Percentiles rank a stretch among this genome's conserved stretches.
These are phyloP conservation scores for Oemleria cerasiformis DNA, from an alignment of 306 rosid genomes.

Conservation along the genomic window DNA sequence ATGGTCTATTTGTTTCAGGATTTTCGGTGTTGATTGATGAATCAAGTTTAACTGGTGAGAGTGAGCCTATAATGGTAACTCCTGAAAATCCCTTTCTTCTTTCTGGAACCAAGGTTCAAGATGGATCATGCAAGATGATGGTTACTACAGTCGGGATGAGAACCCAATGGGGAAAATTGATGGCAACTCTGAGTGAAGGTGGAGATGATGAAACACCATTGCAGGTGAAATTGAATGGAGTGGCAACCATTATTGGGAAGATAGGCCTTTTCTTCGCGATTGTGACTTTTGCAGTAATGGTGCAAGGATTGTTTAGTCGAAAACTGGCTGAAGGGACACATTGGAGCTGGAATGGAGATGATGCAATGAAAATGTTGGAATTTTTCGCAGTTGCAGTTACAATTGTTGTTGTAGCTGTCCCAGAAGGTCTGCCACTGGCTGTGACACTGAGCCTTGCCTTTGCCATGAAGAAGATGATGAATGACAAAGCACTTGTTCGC, in stretches of 20 bases:
- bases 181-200: slow-evolving; percentile 95
- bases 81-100: slow-evolving; percentile 78
- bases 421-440: slow-evolving; percentile 93
- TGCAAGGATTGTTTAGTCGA: slow-evolving; percentile 62
- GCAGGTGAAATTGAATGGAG: slow-evolving; percentile 95
- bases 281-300: slow-evolving; percentile 79
- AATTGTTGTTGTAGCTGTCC: slow-evolving; percentile 96
- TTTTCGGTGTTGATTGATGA: slow-evolving; percentile 82
- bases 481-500: slow-evolving; percentile 93
- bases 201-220: slow-evolving; percentile 98
- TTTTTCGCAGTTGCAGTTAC: slow-evolving; percentile 90
- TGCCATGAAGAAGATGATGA: slow-evolving; percentile 99
- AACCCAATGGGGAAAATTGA: slow-evolving; percentile 98
- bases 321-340: slow-evolving; percentile 60
- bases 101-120: slow-evolving; percentile 93
- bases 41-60: slow-evolving; percentile 96
- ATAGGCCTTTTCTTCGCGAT: slow-evolving; percentile 84
- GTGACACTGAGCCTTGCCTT: slow-evolving; percentile 97
- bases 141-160: slow-evolving; percentile 93
- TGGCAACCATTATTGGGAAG: slow-evolving; percentile 93
- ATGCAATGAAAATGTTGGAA: slow-evolving; percentile 69
- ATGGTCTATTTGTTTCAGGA: slow-evolving; percentile 82
- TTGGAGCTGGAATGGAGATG: slow-evolving; percentile 80
- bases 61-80: slow-evolving; percentile 79
- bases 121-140: slow-evolving; percentile 92